These are phyloP conservation scores for Sclerotinia glacialis DNA, from an alignment of 2,329 filamentous ascomycete genomes.

Conservation along the genomic window DNA sequence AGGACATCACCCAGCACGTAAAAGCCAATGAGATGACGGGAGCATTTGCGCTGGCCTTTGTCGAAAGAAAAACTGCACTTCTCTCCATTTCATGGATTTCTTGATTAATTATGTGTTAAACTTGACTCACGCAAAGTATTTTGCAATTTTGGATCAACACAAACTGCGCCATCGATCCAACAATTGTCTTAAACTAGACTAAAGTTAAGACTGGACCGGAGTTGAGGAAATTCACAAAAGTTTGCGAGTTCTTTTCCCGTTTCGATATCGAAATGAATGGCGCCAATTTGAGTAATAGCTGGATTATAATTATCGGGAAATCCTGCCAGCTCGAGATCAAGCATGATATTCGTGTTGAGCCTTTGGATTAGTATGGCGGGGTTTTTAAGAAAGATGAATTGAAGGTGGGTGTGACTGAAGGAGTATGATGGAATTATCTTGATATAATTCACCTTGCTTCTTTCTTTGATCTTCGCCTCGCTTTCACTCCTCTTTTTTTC, in stretches of 20 bases:
- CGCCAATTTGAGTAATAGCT: background rate
- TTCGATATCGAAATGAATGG: background rate
- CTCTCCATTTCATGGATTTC: background rate
- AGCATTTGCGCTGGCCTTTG: background rate
- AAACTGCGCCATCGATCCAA: slow-evolving; percentile 17
- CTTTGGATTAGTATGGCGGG: background rate
- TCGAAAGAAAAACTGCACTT: too few species aligned
- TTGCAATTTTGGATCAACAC: background rate
- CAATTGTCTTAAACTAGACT: slow-evolving; percentile 28
- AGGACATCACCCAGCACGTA: background rate
- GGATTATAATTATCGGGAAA: background rate
- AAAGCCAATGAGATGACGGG: background rate
- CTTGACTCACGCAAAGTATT: too few species aligned
- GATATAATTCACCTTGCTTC: too few species aligned
- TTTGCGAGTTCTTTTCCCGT: background rate
- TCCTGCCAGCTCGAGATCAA: slow-evolving; percentile 6
- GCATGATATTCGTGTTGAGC: background rate
- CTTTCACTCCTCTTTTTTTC: too few species aligned
- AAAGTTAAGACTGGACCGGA: background rate
- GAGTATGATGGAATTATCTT: too few species aligned
- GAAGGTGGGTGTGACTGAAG: background rate
- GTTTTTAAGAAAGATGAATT: background rate
- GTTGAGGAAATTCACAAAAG: background rate
- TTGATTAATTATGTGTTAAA: background rate
- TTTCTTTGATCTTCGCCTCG: too few species aligned